Conservation (phyloP, 2,329 filamentous ascomycete genomes). For the Botrytis byssoidea region DNA sequence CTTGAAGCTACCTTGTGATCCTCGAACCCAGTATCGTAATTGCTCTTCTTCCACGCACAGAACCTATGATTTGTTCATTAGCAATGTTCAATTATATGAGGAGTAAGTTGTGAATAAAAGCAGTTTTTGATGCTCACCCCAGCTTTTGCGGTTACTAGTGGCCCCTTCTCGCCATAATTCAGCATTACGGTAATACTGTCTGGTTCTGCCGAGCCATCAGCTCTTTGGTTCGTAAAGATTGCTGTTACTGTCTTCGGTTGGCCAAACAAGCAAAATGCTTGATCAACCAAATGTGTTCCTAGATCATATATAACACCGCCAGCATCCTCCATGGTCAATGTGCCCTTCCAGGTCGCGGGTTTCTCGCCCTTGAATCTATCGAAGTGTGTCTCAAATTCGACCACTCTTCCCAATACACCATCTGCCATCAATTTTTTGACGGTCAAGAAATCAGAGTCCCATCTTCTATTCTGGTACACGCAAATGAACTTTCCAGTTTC, state of each 20-base stretch:
- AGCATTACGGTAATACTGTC: slow-evolving; percentile 64
- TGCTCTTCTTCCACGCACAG: slow-evolving; percentile 68
- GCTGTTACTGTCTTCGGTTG: slow-evolving; percentile 65
- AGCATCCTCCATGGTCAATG: slow-evolving; percentile 56
- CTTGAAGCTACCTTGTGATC: slow-evolving; percentile 71
- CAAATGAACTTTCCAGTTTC: slow-evolving; percentile 44
- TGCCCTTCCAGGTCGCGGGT: slow-evolving; percentile 65
- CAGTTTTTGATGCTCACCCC: slow-evolving; percentile 41
- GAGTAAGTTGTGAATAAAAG: neutral
- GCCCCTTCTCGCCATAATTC: slow-evolving; percentile 57
- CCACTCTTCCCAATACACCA: slow-evolving; percentile 64
- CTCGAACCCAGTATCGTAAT: slow-evolving; percentile 74
- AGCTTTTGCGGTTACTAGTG: slow-evolving; percentile 68
- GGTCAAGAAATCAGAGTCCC: slow-evolving; percentile 75
- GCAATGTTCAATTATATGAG: neutral
- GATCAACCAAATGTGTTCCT: slow-evolving; percentile 74
- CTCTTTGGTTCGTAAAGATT: slow-evolving; percentile 65
- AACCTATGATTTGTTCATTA: slow-evolving; percentile 37
- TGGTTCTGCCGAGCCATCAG: slow-evolving; percentile 49
- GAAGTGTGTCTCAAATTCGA: slow-evolving; percentile 79
- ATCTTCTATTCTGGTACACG: slow-evolving; percentile 57
- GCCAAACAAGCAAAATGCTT: slow-evolving; percentile 69
- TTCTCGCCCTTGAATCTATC: slow-evolving; percentile 66
- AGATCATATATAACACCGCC: slow-evolving; percentile 71
- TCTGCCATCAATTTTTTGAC: slow-evolving; percentile 60